A percentile compares a stretch with the other conserved stretches of the same genome.
phyloP scores from a whole-genome alignment of 2,329 filamentous ascomycete genomes.

The Cytospora mali region DNA sequence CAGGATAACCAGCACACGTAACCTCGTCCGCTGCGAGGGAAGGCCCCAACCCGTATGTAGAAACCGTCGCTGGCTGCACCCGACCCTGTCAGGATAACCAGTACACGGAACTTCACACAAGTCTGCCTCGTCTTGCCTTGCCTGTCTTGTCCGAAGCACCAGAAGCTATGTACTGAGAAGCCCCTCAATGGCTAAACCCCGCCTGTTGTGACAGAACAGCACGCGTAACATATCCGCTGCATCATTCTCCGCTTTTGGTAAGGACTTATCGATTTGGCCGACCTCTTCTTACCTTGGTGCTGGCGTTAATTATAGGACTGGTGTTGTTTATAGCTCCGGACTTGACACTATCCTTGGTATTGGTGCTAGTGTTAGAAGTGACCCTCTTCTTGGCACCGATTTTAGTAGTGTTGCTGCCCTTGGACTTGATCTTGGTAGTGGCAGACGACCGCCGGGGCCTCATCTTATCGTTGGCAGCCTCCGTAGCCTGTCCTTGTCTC shows the following conservation, averaged over 20 bases:
- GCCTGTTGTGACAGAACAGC: neutral
- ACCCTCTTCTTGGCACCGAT: neutral
- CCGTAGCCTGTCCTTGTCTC: neutral
- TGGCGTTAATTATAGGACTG: neutral
- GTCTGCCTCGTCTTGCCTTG: neutral
- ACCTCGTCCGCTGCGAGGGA: too few species aligned
- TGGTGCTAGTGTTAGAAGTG: neutral
- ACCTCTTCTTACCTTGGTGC: neutral
- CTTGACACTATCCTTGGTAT: neutral
- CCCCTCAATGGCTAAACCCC: neutral
- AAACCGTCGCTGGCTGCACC: too few species aligned
- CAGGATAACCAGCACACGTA: too few species aligned
- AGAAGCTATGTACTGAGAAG: neutral
- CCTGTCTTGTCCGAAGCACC: neutral
- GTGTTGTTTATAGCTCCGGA: neutral
- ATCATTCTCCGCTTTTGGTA: neutral
- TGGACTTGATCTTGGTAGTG: neutral
- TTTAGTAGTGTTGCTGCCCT: neutral
- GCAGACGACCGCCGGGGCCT: neutral
- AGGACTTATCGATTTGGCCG: neutral
- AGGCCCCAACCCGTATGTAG: too few species aligned
- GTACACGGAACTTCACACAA: neutral
- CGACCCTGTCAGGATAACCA: conserved; percentile 11
- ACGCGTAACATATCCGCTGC: neutral
- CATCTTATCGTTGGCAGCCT: neutral